Percentiles rank a stretch among this genome's conserved stretches.
Conservation (phyloP, 331 rosid genomes). For the Pyracantha coccinea region DNA sequence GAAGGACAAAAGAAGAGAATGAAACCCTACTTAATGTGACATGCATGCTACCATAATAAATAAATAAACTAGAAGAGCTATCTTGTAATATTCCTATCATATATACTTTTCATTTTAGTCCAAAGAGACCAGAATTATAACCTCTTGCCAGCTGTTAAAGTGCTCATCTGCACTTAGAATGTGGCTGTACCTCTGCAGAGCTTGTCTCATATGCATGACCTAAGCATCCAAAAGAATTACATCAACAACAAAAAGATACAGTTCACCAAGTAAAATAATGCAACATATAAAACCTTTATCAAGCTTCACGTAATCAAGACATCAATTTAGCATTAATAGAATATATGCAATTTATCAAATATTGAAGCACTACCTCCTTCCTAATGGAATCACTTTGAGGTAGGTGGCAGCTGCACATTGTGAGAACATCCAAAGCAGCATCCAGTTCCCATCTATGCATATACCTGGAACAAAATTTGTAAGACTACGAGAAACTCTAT, state of each 20-base stretch:
- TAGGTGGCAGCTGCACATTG: conserved; percentile 97
- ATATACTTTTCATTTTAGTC: conserved; percentile 3
- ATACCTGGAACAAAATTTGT: conserved; percentile 45
- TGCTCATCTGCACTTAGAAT: conserved; percentile 83
- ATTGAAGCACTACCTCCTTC: conserved; percentile 50
- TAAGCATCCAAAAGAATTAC: conserved; percentile 31
- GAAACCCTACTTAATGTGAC: not conserved
- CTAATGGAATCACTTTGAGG: conserved; percentile 49
- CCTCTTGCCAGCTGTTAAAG: conserved; percentile 98
- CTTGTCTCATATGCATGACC: conserved; percentile 83
- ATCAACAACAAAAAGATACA: conserved; percentile 4
- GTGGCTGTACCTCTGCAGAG: conserved; percentile 86
- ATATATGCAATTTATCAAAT: conserved; percentile 7
- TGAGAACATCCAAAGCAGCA: conserved; percentile 95
- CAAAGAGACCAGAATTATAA: conserved; percentile 22
- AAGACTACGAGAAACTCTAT: conserved; percentile 5
- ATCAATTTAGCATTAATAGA: conserved; percentile 11
- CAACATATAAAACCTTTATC: not conserved
- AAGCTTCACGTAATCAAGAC: not conserved
- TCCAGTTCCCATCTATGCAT: conserved; percentile 85
- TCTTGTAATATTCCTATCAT: not conserved
- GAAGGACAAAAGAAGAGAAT: not conserved
- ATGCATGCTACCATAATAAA: not conserved
- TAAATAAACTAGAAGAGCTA: not conserved
- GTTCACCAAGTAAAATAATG: not conserved